Evolutionary conservation across 1,284 basidiomycete genomes (phyloP).

Genomic region (Athelia psychrophila): DNA sequence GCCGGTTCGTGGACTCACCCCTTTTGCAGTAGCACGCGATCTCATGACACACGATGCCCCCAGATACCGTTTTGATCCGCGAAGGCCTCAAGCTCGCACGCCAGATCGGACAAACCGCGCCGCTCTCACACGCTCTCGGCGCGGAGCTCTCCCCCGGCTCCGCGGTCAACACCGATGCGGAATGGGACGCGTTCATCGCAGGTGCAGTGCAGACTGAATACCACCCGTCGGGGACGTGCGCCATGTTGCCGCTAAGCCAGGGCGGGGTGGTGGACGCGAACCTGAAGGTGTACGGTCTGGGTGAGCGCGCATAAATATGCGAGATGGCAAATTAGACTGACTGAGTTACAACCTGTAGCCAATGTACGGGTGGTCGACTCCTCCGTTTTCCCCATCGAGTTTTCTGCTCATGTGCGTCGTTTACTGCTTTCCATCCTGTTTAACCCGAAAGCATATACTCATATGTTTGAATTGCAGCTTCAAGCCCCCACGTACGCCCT

Average conservation of each 20-base stretch:
- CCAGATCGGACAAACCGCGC: slow-evolving; percentile 36
- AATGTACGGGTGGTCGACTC: slow-evolving; percentile 54
- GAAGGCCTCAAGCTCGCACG: slow-evolving; percentile 57
- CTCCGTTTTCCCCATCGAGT: slow-evolving; percentile 53
- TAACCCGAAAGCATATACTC: slow-evolving; percentile 2
- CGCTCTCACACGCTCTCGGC: slow-evolving; percentile 32
- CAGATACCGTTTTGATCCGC: slow-evolving; percentile 53
- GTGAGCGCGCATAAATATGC: slow-evolving; percentile 10
- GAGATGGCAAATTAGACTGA: neutral
- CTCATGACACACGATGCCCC: slow-evolving; percentile 6
- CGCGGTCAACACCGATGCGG: slow-evolving; percentile 35
- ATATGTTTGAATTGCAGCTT: slow-evolving; percentile 29
- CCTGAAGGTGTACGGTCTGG: slow-evolving; percentile 34
- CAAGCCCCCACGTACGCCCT: slow-evolving; percentile 65
- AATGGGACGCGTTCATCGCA: slow-evolving; percentile 47
- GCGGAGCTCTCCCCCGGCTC: slow-evolving; percentile 40
- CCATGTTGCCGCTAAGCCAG: slow-evolving; percentile 37
- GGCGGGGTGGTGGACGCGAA: slow-evolving; percentile 44
- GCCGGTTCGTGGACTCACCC: slow-evolving; percentile 39
- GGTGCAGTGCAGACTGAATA: slow-evolving; percentile 36
- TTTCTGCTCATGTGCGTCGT: slow-evolving; percentile 44
- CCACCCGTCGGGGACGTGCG: slow-evolving; percentile 44
- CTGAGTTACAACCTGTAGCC: slow-evolving; percentile 11
- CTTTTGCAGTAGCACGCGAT: neutral
- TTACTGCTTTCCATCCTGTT: too few relatives aligned